These are phyloP conservation scores for Acer saccharum DNA, from an alignment of 345 rosid genomes.

Conservation along the genomic window DNA sequence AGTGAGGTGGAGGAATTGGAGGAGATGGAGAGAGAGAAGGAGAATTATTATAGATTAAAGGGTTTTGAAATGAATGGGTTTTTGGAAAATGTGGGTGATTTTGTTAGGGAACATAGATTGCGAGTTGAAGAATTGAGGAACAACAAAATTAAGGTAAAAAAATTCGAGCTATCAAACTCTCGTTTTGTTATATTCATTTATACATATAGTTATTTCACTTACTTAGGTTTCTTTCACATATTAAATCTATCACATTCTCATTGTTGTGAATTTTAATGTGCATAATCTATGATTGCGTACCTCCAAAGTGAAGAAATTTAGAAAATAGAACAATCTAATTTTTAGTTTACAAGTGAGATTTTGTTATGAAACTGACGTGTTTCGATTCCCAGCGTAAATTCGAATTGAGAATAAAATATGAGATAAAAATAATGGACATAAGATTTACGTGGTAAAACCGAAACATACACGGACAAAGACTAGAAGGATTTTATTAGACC, in stretches of 20 bases:
- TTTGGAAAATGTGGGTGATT: constrained; percentile 36
- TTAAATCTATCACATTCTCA: too few relatives aligned
- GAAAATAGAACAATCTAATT: neutral
- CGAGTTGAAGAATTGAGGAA: constrained; percentile 42
- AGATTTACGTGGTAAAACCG: too few relatives aligned
- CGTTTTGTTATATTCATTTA: neutral
- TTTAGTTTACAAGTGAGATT: neutral
- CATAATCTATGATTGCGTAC: neutral
- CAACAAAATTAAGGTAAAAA: constrained; percentile 38
- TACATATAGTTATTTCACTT: too few relatives aligned
- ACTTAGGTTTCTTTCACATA: too few relatives aligned
- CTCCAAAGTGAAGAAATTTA: neutral
- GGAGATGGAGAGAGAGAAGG: constrained; percentile 52
- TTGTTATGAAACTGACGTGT: too few relatives aligned
- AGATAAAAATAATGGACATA: too few relatives aligned
- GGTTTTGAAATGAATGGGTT: constrained; percentile 55
- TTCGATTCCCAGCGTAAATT: too few relatives aligned
- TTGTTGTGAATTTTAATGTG: too few relatives aligned
- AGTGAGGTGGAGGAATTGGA: constrained; percentile 59
- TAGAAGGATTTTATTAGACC: too few relatives aligned
- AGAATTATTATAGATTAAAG: constrained; percentile 46
- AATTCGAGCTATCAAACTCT: neutral
- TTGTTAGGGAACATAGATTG: constrained; percentile 34
- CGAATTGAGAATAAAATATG: too few relatives aligned
- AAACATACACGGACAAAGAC: too few relatives aligned